These are phyloP conservation scores for Spergularia marina DNA, from an alignment of 148 eudicot genomes.

Conservation along the genomic window DNA sequence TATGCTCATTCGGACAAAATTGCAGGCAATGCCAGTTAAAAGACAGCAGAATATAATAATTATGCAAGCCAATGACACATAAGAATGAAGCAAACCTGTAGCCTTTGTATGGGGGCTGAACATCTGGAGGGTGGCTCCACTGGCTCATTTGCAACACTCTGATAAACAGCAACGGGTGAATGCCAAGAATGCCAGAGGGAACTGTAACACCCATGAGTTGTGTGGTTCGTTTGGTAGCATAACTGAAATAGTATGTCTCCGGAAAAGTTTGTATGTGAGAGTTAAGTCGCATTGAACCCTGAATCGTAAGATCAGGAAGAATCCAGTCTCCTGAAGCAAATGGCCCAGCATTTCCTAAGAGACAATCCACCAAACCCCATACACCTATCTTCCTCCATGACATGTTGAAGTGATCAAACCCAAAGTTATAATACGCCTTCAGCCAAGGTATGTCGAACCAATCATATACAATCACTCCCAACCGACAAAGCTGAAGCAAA, in stretches of 20 bases:
- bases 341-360: conserved; percentile 72
- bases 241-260: conserved; percentile 84
- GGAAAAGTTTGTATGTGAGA: conserved; percentile 68
- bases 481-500: conserved; percentile 62
- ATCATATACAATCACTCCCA: conserved; percentile 74
- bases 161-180: conserved; percentile 79
- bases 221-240: conserved; percentile 79
- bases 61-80: conserved; percentile 3
- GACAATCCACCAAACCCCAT: conserved; percentile 65
- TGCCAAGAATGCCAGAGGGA: conserved; percentile 68
- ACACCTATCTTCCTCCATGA: conserved; percentile 73
- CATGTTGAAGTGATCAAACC: conserved; percentile 88
- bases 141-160: conserved; percentile 89
- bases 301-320: conserved; percentile 81
- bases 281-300: conserved; percentile 73
- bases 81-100: conserved; percentile 50
- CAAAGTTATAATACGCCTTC: conserved; percentile 74
- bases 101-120: conserved; percentile 81
- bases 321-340: conserved; percentile 96
- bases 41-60: neutral
- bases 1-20: neutral
- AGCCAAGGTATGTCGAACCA: conserved; percentile 83
- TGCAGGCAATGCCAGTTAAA: neutral
- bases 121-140: conserved; percentile 81
- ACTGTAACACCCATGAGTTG: conserved; percentile 55